Evolutionary conservation across 1,139 yeast genomes (phyloP), one percentile per base, ranked within the genome.

Genomic region (Kurtzmaniella natalensis): DNA sequence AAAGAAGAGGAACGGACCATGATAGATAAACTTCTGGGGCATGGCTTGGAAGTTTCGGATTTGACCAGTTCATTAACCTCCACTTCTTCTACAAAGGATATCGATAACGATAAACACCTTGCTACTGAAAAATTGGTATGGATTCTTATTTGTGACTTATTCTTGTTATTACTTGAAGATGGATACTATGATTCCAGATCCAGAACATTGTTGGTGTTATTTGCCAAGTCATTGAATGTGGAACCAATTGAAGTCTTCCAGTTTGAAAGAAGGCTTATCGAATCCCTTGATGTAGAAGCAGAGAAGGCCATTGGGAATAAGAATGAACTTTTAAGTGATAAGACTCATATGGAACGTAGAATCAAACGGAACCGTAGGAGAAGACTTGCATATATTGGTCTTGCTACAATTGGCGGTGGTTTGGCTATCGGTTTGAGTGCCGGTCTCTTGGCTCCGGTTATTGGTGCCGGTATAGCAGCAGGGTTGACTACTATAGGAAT

Each of bases 381-480:
- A 50, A 81, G 92, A 48, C 65, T 86, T 55, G 83, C 89, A 38
- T 87, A 86, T 51, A 87, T 94, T 43, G 98, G 98, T 0, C 63
- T 94, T 37, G 99, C 98, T 0, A 92, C 97, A 3, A 70, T 89
- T n/a, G 97, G 98, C 11, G 99, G 99, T 1, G 89, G 96, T 0
- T 66, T 94, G 20, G 95, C 94, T 2, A 77, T 94, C 39, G 98
- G 98, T 2, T 66, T 94, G 20, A 86, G 96, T 37, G 97, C 96
- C 10, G 99, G 99, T 3, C 61, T 94, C 31, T 64, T 94, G 33
- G 98, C 98, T 0, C 99, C 99, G 0, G 95, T 94, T 4, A 94
- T 94, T 50, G 98, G 98, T 30, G 97, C 97, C 1, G 98, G 99
- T 47, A 55, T 94, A 18, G 98, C 98, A 2, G 97, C 98, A 3